These are phyloP conservation scores for Epichloe sp. DNA, from an alignment of 2,329 filamentous ascomycete genomes.

Conservation along the genomic window DNA sequence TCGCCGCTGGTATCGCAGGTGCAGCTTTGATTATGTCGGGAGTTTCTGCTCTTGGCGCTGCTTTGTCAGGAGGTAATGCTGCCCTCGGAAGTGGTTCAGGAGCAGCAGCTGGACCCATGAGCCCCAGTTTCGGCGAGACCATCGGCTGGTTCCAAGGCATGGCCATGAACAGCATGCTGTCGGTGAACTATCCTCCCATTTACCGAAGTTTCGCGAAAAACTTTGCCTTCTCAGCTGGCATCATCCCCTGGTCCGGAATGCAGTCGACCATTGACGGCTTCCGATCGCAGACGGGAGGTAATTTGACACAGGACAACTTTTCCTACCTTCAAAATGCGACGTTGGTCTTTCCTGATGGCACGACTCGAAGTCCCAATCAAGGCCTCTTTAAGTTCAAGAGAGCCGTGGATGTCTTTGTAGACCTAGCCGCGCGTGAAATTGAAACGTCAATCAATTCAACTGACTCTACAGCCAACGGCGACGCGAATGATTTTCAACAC, in stretches of 20 bases:
- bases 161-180: slow-evolving; percentile 93
- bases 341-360: slow-evolving; percentile 53
- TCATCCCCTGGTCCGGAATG: slow-evolving; percentile 72
- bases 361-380: slow-evolving; percentile 29
- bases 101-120: slow-evolving; percentile 50
- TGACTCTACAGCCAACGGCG: slow-evolving; percentile 11
- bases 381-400: slow-evolving; percentile 40
- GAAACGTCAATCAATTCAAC: slow-evolving; percentile 31
- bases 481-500: slow-evolving; percentile 24
- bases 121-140: slow-evolving; percentile 75
- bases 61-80: slow-evolving; percentile 35
- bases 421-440: slow-evolving; percentile 41
- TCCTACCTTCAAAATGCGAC: slow-evolving; percentile 62
- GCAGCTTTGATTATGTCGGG: slow-evolving; percentile 65
- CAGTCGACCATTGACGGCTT: slow-evolving; percentile 77
- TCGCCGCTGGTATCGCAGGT: slow-evolving; percentile 75
- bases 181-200: slow-evolving; percentile 72
- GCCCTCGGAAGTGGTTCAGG: slow-evolving; percentile 28
- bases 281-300: slow-evolving; percentile 67
- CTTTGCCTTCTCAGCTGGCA: slow-evolving; percentile 79
- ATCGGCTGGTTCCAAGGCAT: slow-evolving; percentile 86
- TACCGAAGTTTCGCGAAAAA: slow-evolving; percentile 87
- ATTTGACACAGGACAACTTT: slow-evolving; percentile 70
- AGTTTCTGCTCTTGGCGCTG: slow-evolving; percentile 52
- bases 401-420: slow-evolving; percentile 29